These are phyloP conservation scores for Teunomyces aglyptinius DNA, from an alignment of 805 yeast species.

Conservation along the genomic window DNA sequence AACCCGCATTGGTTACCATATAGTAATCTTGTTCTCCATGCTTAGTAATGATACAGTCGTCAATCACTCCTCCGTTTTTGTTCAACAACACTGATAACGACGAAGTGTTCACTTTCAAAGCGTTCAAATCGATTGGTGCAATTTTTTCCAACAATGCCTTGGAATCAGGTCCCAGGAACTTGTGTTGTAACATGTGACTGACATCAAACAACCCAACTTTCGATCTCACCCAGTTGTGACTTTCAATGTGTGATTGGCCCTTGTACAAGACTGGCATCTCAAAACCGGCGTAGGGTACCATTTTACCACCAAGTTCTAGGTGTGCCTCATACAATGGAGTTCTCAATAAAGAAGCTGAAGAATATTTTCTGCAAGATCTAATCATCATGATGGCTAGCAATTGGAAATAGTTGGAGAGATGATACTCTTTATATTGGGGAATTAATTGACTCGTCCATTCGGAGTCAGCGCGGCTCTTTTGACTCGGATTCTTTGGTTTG, in stretches of 20 bases:
- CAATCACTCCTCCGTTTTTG: slow-evolving; percentile 76
- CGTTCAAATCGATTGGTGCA: slow-evolving; percentile 83
- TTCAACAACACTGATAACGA: slow-evolving; percentile 77
- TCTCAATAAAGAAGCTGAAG: slow-evolving; percentile 39
- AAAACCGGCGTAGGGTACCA: slow-evolving; percentile 97
- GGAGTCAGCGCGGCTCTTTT: slow-evolving; percentile 1
- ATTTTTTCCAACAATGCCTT: slow-evolving; percentile 67
- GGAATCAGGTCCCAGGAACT: slow-evolving; percentile 66
- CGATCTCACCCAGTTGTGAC: slow-evolving; percentile 90
- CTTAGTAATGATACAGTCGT: slow-evolving; percentile 90
- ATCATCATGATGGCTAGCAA: not conserved
- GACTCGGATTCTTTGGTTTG: slow-evolving; percentile 1
- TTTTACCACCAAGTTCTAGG: slow-evolving; percentile 73
- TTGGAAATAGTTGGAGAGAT: not conserved
- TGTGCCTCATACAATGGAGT: slow-evolving; percentile 87
- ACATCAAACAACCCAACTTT: slow-evolving; percentile 94
- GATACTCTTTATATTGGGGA: slow-evolving; percentile 1
- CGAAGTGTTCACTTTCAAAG: slow-evolving; percentile 55
- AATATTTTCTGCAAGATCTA: slow-evolving; percentile 18
- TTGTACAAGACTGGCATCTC: slow-evolving; percentile 90
- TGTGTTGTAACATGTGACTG: slow-evolving; percentile 95
- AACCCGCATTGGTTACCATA: slow-evolving; percentile 95
- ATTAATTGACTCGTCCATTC: not conserved
- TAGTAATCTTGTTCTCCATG: slow-evolving; percentile 74
- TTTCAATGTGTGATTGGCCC: slow-evolving; percentile 83